Evolutionary conservation across 1,284 basidiomycete species (phyloP), one percentile per base, ranked within the genome.

Genomic region (Cutaneotrichosporon dermatis): DNA sequence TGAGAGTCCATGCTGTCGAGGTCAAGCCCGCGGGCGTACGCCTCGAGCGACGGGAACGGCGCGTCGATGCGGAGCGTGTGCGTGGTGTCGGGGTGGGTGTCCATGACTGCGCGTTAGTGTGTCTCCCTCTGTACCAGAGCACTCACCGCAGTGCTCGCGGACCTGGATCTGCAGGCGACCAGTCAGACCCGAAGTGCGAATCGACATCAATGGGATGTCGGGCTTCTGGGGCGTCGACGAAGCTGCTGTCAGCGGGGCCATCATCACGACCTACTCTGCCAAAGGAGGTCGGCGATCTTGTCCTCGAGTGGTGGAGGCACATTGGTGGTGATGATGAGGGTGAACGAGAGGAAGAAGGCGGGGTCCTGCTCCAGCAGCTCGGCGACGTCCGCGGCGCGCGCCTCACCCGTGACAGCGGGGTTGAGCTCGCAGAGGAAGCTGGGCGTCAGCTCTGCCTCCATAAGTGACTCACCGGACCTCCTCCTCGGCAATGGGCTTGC

Each of bases 141-240:
- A 80, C 87, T 67, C 66, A 92, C 92, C 83, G 62, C 87, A 82
- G 70, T 95, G 88, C 70, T 93, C 90, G 63, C 88, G 85, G 65
- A 89, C 88, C 73, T 96, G 93, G 50, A 92, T 86, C 65, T 85
- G 86, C 62, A 96, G 86, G 58, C 90, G 87, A n/a, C 90, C 89
- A 1, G 93, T 79, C 75, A 96, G 93, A 0, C 93, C 93, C 13
- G 89, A 87, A 2, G 88, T 89, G 61, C 88, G 83, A 35, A 94
- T 85, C 10, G 86, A 82, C 9, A 94, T 83, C 54, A 96, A 81
- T 5, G 88, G 83, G 12, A 81, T 56, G 85, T 89, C 66, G 76
- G 69, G 66, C 7, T 69, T 67, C 37, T 68, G 69, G n/a, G 66
- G 63, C 2, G 51, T 63, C 4, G 59, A 46, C 6, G 75, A 75